Percentiles rank a stretch among this genome's conserved stretches.
These are phyloP conservation scores for Micromonas pusilla DNA, from an alignment of 139 green algal genomes.

Conservation along the genomic window DNA sequence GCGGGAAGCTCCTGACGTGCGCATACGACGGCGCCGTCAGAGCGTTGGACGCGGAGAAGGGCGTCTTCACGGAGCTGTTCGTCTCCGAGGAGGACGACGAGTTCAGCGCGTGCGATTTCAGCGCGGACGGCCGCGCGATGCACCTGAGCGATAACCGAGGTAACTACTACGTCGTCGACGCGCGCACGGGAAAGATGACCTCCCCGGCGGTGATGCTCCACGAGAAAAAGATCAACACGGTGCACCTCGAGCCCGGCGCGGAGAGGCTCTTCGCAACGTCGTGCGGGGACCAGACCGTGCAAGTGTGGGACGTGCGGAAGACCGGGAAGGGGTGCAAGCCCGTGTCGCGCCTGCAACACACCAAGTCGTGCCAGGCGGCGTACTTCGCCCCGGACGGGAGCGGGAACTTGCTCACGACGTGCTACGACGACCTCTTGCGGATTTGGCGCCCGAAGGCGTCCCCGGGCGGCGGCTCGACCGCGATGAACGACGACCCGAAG, in stretches of 20 bases:
- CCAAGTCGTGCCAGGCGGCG: conserved; percentile 28
- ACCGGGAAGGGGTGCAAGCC: conserved; percentile 7
- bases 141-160: conserved; percentile 20
- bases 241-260: conserved; percentile 27
- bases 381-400: conserved; percentile 27
- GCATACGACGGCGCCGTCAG: conserved; percentile 36
- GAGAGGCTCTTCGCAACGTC: conserved; percentile 31
- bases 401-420: conserved; percentile 28
- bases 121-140: background rate
- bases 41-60: conserved; percentile 21
- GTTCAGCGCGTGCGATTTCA: conserved; percentile 27
- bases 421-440: conserved; percentile 35
- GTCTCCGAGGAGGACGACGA: conserved; percentile 17
- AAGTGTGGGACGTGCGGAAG: conserved; percentile 35
- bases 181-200: background rate
- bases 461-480: background rate
- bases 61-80: conserved; percentile 3
- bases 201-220: conserved; percentile 9
- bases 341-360: conserved; percentile 1
- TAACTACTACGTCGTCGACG: conserved; percentile 6
- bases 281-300: background rate
- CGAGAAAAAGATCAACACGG: conserved; percentile 34
- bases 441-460: conserved; percentile 14
- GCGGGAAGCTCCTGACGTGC: conserved; percentile 7
- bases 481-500: background rate